Conservation (phyloP, 768 basidiomycete species). For the Fomitopsis pulvina region DNA sequence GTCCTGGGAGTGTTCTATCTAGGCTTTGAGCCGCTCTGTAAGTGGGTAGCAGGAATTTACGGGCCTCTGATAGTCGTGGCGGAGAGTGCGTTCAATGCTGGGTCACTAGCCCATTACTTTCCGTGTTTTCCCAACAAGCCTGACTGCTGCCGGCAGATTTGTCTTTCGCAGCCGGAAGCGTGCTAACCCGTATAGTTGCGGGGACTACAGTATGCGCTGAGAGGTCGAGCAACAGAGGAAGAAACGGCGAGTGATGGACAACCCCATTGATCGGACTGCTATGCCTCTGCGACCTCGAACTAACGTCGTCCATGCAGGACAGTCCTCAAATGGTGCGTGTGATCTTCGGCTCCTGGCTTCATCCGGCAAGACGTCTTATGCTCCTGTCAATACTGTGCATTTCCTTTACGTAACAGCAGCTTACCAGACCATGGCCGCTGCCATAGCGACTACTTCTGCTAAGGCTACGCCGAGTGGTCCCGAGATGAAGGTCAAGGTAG, state of each 20-base stretch:
- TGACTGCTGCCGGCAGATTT: background rate
- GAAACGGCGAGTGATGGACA: background rate
- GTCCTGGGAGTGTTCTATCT: slow-evolving; percentile 37
- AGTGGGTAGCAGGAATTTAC: slow-evolving; percentile 34
- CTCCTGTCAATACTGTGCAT: background rate
- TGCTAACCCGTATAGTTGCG: background rate
- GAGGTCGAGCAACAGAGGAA: background rate
- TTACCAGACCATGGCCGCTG: background rate
- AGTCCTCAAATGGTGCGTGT: background rate
- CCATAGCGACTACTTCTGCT: background rate
- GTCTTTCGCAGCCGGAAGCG: background rate
- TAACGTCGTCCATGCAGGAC: background rate
- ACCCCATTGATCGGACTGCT: background rate
- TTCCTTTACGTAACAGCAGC: background rate
- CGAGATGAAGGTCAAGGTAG: background rate
- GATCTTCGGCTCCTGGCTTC: background rate
- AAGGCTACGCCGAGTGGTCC: background rate
- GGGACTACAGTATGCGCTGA: background rate
- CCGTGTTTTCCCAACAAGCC: too few species aligned
- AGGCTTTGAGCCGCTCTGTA: slow-evolving; percentile 30
- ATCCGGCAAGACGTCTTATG: background rate
- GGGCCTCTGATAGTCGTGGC: slow-evolving; percentile 30
- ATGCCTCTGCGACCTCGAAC: background rate
- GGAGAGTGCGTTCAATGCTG: slow-evolving; percentile 23
- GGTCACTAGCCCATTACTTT: slow-evolving; percentile 1